Conservation (phyloP, 2,329 filamentous ascomycete species). For the Periconia sp. region DNA sequence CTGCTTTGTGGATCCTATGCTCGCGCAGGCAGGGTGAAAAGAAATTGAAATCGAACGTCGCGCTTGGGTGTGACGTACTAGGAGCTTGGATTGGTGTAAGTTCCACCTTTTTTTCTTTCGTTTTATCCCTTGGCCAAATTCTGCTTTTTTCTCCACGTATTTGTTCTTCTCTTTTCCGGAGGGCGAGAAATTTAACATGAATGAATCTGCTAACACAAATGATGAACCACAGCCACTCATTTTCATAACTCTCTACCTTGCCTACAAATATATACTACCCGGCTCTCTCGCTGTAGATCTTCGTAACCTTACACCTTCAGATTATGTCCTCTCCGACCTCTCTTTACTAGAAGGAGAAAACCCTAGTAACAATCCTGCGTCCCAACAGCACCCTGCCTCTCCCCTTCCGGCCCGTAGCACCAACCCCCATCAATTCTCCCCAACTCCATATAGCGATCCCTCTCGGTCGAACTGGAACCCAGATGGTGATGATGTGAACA, state of each 20-base stretch:
- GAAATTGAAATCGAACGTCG: conserved; percentile 13
- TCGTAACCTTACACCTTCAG: conserved; percentile 16
- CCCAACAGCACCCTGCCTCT: not conserved
- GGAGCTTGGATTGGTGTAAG: conserved; percentile 29
- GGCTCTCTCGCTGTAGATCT: conserved; percentile 16
- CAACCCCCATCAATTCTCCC: too few species aligned
- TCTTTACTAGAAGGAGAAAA: conserved; percentile 17
- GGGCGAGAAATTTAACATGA: not conserved
- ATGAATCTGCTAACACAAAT: not conserved
- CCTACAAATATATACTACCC: conserved; percentile 21
- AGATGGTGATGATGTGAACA: too few species aligned
- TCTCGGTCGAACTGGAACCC: too few species aligned
- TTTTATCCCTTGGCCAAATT: too few species aligned
- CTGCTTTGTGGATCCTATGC: conserved; percentile 25
- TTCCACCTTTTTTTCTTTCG: not conserved
- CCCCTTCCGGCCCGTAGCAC: too few species aligned
- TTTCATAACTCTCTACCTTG: conserved; percentile 18
- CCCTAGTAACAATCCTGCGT: not conserved
- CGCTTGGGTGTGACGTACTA: conserved; percentile 26
- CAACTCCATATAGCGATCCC: too few species aligned
- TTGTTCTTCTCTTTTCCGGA: not conserved
- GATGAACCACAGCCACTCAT: conserved; percentile 11
- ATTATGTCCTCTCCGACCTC: conserved; percentile 22
- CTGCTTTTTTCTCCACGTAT: not conserved
- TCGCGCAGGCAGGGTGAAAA: conserved; percentile 5